Base-by-base conservation (phyloP, 2,329 filamentous ascomycete species). In the Epichloe scottii region DNA sequence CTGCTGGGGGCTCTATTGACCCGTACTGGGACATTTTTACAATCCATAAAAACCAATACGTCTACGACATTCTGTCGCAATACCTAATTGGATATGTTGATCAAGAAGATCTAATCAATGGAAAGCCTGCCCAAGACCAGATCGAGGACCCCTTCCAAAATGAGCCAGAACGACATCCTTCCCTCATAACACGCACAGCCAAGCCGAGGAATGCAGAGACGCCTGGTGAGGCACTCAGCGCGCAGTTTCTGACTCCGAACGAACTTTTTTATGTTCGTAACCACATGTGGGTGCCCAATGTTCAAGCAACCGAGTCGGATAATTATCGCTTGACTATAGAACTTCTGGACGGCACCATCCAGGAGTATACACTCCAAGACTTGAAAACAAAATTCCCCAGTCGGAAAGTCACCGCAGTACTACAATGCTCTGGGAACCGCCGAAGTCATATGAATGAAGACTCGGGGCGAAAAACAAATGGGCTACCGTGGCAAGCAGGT, bases 11-110 rank as follows among this genome's bases (percentile, higher is more conserved):
- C 38, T 77, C 75, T 50, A 76, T 86, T 47, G 82, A 86, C 48
- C 75, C 77, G 0, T 85, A 84, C 65, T 86, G 82, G 82, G 71
- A 84, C 53, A 83, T 86, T 49, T 86, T 86, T 61, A 72, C 75
- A 45, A 85, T 85, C 53, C 82, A 86, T 68, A 81, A 85, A 61
- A 73, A 75, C 17, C 71, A 78, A 41, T 78, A 85, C 53, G 80
- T 85, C 5, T 74, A 75, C 53, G 78, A 84, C 48, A 82, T 85
- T 40, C 69, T 86, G 0, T 71, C 78, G n/a, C 74, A 80, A 56
- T 86, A 81, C 59, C 68, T 76, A 26, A 80, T 86, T 45, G 82
- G 82, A 30, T 75, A 74, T 45, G 71, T 86, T 3, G 75, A 85
- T 55, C 64, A 66, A 1, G 69, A 67, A 10, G 82, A 86, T 58